Evolutionary conservation across 768 basidiomycete genomes (phyloP).

Genomic region (Boletus insuetus): DNA sequence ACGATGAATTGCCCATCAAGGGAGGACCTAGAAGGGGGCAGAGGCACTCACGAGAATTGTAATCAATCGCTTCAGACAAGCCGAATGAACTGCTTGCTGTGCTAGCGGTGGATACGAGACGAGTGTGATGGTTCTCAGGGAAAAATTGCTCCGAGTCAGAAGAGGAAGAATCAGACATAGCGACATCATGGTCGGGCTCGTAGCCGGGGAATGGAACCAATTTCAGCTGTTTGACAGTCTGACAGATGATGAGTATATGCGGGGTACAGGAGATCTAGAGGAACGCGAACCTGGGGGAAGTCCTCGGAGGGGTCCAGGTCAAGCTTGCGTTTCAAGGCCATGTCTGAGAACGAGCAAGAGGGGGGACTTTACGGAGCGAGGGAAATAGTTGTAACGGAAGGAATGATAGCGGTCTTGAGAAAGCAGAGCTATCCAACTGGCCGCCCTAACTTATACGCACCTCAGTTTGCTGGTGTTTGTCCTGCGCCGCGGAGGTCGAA

Average conservation of each 20-base stretch:
- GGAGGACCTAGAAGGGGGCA: not conserved
- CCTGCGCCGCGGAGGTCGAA: conserved; percentile 22
- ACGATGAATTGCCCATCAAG: not conserved
- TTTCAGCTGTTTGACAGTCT: conserved; percentile 70
- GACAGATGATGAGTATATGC: conserved; percentile 14
- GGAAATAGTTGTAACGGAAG: not conserved
- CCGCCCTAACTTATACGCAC: conserved; percentile 33
- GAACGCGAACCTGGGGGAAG: conserved; percentile 42
- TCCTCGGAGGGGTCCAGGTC: conserved; percentile 55
- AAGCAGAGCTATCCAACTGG: conserved; percentile 17
- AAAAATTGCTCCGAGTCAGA: conserved; percentile 60
- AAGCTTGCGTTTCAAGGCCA: conserved; percentile 79
- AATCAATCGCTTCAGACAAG: conserved; percentile 45
- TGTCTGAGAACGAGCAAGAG: conserved; percentile 29
- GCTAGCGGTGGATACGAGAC: conserved; percentile 64
- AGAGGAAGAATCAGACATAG: conserved; percentile 59
- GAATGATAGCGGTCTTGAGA: conserved; percentile 24
- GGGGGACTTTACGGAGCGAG: conserved; percentile 1
- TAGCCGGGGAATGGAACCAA: conserved; percentile 72
- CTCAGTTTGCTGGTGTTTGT: conserved; percentile 28
- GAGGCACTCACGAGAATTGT: conserved; percentile 46
- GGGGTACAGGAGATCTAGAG: conserved; percentile 13
- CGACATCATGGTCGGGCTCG: conserved; percentile 59
- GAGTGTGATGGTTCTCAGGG: conserved; percentile 52
- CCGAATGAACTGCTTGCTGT: conserved; percentile 48